These are phyloP conservation scores for Neocallimastix lanati DNA, from an alignment of 192 early-diverging fungal species.

Conservation along the genomic window DNA sequence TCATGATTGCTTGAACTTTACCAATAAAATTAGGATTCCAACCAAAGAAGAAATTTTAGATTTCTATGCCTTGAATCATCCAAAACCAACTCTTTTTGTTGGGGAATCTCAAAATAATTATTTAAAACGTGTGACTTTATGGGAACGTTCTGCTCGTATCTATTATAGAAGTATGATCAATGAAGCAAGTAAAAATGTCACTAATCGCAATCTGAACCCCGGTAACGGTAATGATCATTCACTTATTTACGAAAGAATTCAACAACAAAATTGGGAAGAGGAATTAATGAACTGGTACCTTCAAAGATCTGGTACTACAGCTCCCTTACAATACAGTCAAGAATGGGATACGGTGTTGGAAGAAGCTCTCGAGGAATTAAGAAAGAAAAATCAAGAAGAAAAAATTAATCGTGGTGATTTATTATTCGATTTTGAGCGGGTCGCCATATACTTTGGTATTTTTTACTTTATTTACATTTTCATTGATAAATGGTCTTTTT, in stretches of 20 bases:
- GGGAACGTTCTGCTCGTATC: conserved; percentile 17
- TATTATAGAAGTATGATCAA: conserved; percentile 7
- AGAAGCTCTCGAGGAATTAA: conserved; percentile 15
- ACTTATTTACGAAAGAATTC: conserved; percentile 8
- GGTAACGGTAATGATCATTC: too few species aligned
- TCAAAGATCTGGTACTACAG: conserved; percentile 2
- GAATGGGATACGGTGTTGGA: conserved; percentile 18
- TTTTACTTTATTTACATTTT: conserved; percentile 22
- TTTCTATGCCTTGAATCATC: conserved; percentile 2
- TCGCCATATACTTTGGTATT: conserved; percentile 18
- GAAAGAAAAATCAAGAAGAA: conserved; percentile 20
- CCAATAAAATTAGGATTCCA: conserved; percentile 8
- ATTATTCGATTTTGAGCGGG: conserved; percentile 16
- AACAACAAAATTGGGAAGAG: conserved; percentile 11
- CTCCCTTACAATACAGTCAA: conserved; percentile 10
- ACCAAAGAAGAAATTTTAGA: conserved; percentile 8
- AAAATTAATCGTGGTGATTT: conserved; percentile 24
- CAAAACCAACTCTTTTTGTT: not conserved
- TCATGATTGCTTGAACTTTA: conserved; percentile 9
- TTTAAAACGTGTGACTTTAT: conserved; percentile 2
- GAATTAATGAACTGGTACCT: conserved; percentile 21
- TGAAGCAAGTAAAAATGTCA: not conserved
- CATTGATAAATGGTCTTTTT: conserved; percentile 11
- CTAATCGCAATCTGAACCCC: not conserved
- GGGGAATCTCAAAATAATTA: not conserved